A percentile compares a stretch with the other conserved stretches of the same genome.
Conservation (phyloP, 805 yeast genomes). For the Wickerhamiella alocasiicola region DNA sequence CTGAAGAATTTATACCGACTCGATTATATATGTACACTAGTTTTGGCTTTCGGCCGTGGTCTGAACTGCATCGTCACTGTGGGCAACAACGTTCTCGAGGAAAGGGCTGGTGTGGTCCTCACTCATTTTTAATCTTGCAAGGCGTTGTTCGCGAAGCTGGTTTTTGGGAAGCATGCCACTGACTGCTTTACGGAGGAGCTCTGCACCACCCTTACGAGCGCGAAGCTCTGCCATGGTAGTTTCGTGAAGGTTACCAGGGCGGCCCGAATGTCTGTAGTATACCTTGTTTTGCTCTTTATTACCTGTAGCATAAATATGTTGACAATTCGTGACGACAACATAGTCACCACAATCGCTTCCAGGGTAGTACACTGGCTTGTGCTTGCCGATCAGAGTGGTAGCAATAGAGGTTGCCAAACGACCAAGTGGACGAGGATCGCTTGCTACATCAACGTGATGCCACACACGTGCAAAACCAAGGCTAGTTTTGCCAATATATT, state of each 20-base stretch:
- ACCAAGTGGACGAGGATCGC: constrained; percentile 78
- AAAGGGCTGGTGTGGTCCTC: constrained; percentile 88
- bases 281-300: constrained; percentile 66
- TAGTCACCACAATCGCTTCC: constrained; percentile 84
- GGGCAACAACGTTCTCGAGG: constrained; percentile 67
- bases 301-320: constrained; percentile 71
- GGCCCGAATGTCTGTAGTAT: constrained; percentile 79
- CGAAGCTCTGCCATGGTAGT: constrained; percentile 68
- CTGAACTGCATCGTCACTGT: constrained; percentile 39
- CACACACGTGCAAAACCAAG: constrained; percentile 74
- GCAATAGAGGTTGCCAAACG: constrained; percentile 87
- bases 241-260: constrained; percentile 81
- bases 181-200: constrained; percentile 74
- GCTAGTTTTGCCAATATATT: constrained; percentile 40
- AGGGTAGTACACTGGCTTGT: constrained; percentile 77
- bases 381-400: constrained; percentile 84
- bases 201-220: constrained; percentile 76
- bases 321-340: constrained; percentile 90
- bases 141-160: constrained; percentile 59
- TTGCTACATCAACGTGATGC: constrained; percentile 90
- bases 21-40: constrained; percentile 9
- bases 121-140: constrained; percentile 72
- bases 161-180: constrained; percentile 95
- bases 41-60: background rate
- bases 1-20: too few species aligned